These are phyloP conservation scores for Abrus precatorius DNA, from an alignment of 306 rosid species.

Conservation along the genomic window DNA sequence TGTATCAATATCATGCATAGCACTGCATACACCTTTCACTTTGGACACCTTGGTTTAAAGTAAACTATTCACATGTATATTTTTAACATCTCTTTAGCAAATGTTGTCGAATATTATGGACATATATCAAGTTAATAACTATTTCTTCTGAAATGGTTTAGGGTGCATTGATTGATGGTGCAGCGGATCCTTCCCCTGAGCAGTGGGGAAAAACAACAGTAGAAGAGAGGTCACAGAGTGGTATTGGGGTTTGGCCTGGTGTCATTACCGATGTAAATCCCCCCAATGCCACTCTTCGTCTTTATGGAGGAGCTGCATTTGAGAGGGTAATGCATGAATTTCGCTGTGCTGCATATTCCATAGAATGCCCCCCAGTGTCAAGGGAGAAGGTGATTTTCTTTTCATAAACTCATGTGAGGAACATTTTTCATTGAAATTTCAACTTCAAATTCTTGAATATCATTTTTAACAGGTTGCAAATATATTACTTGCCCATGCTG, in stretches of 20 bases:
- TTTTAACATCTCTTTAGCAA: neutral
- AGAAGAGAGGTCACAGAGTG: constrained; percentile 86
- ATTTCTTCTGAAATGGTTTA: constrained; percentile 48
- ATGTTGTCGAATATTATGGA: neutral
- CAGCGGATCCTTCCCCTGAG: constrained; percentile 98
- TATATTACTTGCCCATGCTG: constrained; percentile 95
- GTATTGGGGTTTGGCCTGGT: constrained; percentile 96
- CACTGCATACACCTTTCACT: neutral
- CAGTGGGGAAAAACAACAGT: constrained; percentile 93
- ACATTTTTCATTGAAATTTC: constrained; percentile 3
- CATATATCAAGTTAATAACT: neutral
- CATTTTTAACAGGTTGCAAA: constrained; percentile 81
- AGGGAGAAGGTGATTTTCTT: constrained; percentile 82
- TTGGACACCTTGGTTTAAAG: neutral
- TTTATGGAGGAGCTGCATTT: constrained; percentile 98
- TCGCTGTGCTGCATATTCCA: constrained; percentile 94
- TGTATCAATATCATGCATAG: neutral
- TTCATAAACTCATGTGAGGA: constrained; percentile 14
- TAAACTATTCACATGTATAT: constrained; percentile 8
- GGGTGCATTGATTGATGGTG: constrained; percentile 95
- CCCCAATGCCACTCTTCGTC: constrained; percentile 90
- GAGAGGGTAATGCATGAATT: constrained; percentile 97
- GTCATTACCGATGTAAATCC: constrained; percentile 73
- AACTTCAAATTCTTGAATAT: constrained; percentile 35
- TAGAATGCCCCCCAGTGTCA: constrained; percentile 91